Percentiles rank a stretch among this genome's conserved stretches.
These are phyloP conservation scores for Bipolaris zeicola DNA, from an alignment of 2,329 filamentous ascomycete genomes.

Conservation along the genomic window DNA sequence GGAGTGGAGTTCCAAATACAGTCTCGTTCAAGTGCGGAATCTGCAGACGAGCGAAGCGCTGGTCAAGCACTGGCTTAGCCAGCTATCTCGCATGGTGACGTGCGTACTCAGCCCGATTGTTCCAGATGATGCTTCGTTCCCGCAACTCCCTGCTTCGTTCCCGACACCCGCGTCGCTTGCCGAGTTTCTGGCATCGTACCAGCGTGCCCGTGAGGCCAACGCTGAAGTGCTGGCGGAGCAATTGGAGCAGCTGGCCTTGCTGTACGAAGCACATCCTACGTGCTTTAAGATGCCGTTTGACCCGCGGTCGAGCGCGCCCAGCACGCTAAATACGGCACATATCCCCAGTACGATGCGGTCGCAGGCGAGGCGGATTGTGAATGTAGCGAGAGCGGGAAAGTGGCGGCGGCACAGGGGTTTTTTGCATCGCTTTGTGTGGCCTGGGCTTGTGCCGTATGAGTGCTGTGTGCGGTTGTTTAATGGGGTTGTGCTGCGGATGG, in stretches of 20 bases:
- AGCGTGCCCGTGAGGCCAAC: constrained; percentile 1
- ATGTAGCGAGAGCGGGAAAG: background rate
- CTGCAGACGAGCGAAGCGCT: background rate
- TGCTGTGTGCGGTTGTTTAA: constrained; percentile 7
- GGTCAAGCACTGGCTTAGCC: background rate
- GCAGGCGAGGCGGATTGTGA: background rate
- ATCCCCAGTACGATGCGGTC: constrained; percentile 1
- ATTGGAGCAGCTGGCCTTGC: constrained; percentile 5
- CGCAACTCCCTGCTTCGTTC: no score
- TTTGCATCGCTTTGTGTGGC: constrained; percentile 9
- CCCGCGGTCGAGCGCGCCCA: background rate
- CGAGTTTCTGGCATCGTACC: constrained; percentile 5
- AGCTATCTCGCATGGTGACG: background rate
- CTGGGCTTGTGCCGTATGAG: constrained; percentile 17
- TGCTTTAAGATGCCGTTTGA: constrained; percentile 15
- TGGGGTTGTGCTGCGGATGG: background rate
- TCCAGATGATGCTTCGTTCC: no score
- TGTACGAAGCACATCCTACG: constrained; percentile 15
- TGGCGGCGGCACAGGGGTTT: background rate
- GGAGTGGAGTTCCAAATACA: background rate
- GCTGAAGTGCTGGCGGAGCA: constrained; percentile 10
- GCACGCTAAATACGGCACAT: constrained; percentile 6
- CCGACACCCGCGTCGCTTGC: background rate
- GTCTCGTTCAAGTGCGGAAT: background rate
- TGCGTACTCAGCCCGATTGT: no score